Percentiles rank a stretch among this genome's conserved stretches.
phyloP scores from a whole-genome alignment of 192 early-diverging fungal genomes.

The Paraglomus brasilianum region DNA sequence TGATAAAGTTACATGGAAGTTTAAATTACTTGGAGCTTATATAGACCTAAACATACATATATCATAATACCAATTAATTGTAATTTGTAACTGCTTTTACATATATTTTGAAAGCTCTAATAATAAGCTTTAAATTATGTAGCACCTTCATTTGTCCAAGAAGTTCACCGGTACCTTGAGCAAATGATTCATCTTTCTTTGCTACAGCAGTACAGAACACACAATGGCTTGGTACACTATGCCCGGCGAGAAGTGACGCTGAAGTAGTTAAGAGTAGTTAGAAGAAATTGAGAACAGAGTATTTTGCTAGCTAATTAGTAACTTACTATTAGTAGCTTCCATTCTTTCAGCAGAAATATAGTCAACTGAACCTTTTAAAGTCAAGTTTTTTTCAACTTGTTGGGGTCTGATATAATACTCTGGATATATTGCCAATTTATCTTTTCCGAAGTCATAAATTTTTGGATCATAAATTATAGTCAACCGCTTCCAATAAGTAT shows the following conservation, averaged over 20 bases:
- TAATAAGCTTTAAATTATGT: too few relatives aligned
- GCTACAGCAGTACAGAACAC: too few relatives aligned
- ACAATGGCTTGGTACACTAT: background rate
- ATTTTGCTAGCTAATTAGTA: background rate
- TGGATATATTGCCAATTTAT: constrained; percentile 10
- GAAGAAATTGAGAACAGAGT: constrained; percentile 13
- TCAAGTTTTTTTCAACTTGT: constrained; percentile 2
- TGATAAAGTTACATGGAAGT: too few relatives aligned
- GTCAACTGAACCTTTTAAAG: background rate
- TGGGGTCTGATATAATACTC: constrained; percentile 8
- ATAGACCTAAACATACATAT: too few relatives aligned
- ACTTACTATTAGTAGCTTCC: constrained; percentile 12
- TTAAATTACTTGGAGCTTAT: too few relatives aligned
- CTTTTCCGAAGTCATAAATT: background rate
- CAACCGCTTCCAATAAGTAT: constrained; percentile 20
- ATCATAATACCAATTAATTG: too few relatives aligned
- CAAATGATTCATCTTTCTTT: constrained; percentile 3
- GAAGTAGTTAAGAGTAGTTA: constrained; percentile 15
- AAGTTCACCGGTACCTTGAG: constrained; percentile 6
- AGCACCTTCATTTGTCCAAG: constrained; percentile 12
- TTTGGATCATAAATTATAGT: constrained; percentile 12
- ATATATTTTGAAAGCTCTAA: too few relatives aligned
- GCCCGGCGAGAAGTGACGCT: constrained; percentile 3
- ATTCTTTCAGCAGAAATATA: constrained; percentile 7
- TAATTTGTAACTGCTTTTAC: too few relatives aligned